phyloP scores from a whole-genome alignment of 2,329 filamentous ascomycete genomes.

The Ophiostoma fasciatum region DNA sequence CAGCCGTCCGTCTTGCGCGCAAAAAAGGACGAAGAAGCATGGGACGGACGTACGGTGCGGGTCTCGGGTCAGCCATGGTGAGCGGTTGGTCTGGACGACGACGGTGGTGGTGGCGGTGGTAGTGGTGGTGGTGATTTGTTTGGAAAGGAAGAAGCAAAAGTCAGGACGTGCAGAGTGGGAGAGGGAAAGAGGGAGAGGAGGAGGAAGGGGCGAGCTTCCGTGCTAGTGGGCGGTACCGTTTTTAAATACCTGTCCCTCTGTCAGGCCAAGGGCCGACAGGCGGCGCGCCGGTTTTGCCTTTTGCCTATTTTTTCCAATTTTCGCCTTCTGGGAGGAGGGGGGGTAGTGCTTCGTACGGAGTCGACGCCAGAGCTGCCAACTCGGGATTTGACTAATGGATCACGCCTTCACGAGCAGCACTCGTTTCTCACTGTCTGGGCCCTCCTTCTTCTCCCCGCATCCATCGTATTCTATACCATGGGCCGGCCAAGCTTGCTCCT shows the following conservation, averaged over 20 bases:
- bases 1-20: background rate
- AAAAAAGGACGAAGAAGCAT: background rate
- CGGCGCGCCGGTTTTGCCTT: background rate
- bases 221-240: too few species aligned
- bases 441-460: background rate
- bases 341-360: too few species aligned
- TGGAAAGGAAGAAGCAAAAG: background rate
- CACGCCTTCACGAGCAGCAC: conserved; percentile 12
- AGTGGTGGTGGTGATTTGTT: background rate
- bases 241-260: conserved; percentile 3
- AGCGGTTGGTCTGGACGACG: conserved; percentile 1
- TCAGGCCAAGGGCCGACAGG: background rate
- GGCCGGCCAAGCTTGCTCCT: background rate
- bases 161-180: background rate
- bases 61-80: conserved; percentile 21
- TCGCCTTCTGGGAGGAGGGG: too few species aligned
- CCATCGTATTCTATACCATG: background rate
- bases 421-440: background rate
- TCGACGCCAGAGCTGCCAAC: background rate
- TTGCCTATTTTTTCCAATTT: background rate
- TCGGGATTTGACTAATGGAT: conserved; percentile 11
- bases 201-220: too few species aligned
- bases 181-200: background rate
- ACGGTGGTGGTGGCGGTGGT: conserved; percentile 1
- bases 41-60: conserved; percentile 19